phyloP scores from a whole-genome alignment of 2,329 filamentous ascomycete species.

The Cladosporium oxysporum region DNA sequence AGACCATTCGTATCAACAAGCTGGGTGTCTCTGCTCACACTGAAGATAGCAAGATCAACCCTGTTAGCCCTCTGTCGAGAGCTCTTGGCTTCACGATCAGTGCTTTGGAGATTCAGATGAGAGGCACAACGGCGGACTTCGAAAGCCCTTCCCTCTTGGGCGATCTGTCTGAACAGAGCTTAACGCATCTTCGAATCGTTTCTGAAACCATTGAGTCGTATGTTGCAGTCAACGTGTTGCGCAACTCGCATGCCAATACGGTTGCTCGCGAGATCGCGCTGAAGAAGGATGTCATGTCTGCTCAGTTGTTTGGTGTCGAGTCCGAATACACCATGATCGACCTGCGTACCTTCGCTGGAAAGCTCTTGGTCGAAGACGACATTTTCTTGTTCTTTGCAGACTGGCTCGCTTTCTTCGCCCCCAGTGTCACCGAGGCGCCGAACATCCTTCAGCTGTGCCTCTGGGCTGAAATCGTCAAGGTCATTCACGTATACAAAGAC shows the following conservation, averaged over 20 bases:
- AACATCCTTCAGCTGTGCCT: conserved; percentile 83
- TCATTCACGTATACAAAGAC: conserved; percentile 59
- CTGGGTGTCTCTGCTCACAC: conserved; percentile 35
- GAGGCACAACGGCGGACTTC: conserved; percentile 68
- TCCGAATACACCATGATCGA: conserved; percentile 28
- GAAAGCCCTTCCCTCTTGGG: conserved; percentile 71
- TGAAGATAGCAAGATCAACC: conserved; percentile 26
- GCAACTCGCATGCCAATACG: conserved; percentile 39
- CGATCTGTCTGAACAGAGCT: conserved; percentile 76
- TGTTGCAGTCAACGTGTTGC: conserved; percentile 71
- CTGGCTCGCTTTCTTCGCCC: conserved; percentile 36
- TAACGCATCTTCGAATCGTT: conserved; percentile 85
- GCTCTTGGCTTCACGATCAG: conserved; percentile 82
- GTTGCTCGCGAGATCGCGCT: conserved; percentile 31
- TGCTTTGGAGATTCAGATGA: conserved; percentile 86
- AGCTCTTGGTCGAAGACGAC: conserved; percentile 66
- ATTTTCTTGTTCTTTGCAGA: conserved; percentile 81
- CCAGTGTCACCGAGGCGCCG: conserved; percentile 32
- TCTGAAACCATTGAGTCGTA: conserved; percentile 88
- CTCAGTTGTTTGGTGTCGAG: conserved; percentile 35
- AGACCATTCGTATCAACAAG: conserved; percentile 55
- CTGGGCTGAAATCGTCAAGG: conserved; percentile 85
- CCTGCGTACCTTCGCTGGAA: conserved; percentile 25
- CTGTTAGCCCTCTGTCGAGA: conserved; percentile 31
- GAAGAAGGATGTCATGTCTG: conserved; percentile 32